Base-by-base conservation (phyloP, 139 green algal species). In the Diplosphaera chodatii region DNA sequence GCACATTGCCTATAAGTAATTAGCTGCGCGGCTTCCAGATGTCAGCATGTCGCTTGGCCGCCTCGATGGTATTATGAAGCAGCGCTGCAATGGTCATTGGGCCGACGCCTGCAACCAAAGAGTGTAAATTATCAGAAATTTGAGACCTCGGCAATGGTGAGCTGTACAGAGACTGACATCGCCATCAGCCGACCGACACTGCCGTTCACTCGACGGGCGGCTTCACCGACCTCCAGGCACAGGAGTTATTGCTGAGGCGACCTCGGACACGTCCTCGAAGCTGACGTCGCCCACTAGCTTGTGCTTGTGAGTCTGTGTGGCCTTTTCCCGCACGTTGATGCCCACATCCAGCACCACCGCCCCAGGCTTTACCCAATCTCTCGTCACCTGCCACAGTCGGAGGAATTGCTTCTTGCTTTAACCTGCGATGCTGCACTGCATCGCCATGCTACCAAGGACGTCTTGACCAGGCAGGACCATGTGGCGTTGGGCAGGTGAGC, bases 1-100 rank as follows among this genome's bases (percentile, higher is more conserved):
- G n/a, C 8, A 10, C 48, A 3, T 4, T n/a, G 48, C 48, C 18
- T 23, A 10, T n/a, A 5, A 23, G 3, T 18, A 25, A 5, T 25
- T 25, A 59, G 13, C 3, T 27, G 13, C 48, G 48, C 48, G 48
- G 48, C 48, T 59, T 71, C 41, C 27, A 63, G 22, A 30, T 62
- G 28, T 28, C 40, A 5, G 4, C 29, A 37, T 74, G 37, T 3
- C 25, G 31, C n/a, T 40, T 27, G 55, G 70, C 70, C 32, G 70
- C 62, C 20, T 75, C 25, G 0, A 75, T 37, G 6, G 70, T 85
- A 62, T 98, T 98, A 32, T 83, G 66, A 31, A 99, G 78, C 56
- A 98, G 82, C 78, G 97, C 95, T 3, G 94, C 93, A 72, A 99
- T 97, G 27, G 95, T 99, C 95, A 99, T 98, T 21, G 94, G 95